Conservation (phyloP, 176 grass and related monocot genomes). For the Phragmites australis region DNA sequence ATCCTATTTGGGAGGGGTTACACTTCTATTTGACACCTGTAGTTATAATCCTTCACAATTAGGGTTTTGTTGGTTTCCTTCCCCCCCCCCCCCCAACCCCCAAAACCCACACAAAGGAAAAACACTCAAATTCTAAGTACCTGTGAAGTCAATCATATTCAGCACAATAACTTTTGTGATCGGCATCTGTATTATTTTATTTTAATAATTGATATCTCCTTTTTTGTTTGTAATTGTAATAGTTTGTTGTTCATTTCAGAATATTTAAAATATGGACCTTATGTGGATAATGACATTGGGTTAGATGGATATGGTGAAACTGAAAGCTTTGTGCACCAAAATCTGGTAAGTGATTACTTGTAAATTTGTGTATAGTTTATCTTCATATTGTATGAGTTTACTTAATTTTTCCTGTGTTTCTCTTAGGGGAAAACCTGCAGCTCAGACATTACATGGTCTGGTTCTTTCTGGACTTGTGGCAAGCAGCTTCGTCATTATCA, state of each 20-base stretch:
- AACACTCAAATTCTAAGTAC: background rate
- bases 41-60: background rate
- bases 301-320: conserved; percentile 56
- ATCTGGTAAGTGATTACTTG: conserved; percentile 49
- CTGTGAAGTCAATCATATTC: background rate
- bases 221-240: background rate
- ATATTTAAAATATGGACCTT: conserved; percentile 43
- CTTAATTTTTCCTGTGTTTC: background rate
- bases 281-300: conserved; percentile 37
- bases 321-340: conserved; percentile 43
- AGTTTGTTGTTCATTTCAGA: conserved; percentile 33
- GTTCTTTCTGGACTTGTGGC: conserved; percentile 84
- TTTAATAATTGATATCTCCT: background rate
- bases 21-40: background rate
- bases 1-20: background rate
- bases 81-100: background rate
- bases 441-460: conserved; percentile 94
- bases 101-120: background rate
- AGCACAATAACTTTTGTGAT: conserved; percentile 13
- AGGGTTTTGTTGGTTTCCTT: no score
- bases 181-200: conserved; percentile 4
- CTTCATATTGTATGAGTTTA: conserved; percentile 18
- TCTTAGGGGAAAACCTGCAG: conserved; percentile 59
- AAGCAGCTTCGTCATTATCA: conserved; percentile 88
- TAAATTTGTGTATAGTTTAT: conserved; percentile 15